These are phyloP conservation scores for Paramarasmius palmivorus DNA, from an alignment of 1,284 basidiomycete genomes.

Conservation along the genomic window DNA sequence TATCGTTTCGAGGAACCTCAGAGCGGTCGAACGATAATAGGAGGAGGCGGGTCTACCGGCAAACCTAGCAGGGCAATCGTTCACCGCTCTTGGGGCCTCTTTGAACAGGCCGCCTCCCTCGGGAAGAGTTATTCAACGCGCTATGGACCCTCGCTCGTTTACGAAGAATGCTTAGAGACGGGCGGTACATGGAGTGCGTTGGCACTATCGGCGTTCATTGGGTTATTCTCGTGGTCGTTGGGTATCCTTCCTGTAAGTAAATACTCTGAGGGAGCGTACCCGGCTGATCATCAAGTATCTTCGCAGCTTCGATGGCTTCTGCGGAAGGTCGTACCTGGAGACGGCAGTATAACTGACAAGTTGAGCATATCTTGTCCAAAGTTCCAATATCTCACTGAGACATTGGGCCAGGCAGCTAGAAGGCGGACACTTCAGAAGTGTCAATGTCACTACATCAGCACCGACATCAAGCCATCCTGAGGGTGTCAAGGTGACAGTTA, in stretches of 20 bases:
- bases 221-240: constrained; percentile 35
- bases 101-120: constrained; percentile 37
- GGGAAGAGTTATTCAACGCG: constrained; percentile 22
- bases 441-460: constrained; percentile 53
- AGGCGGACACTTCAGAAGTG: constrained; percentile 56
- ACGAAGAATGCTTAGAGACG: constrained; percentile 68
- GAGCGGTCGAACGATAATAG: constrained; percentile 41
- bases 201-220: constrained; percentile 39
- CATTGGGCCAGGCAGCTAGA: constrained; percentile 57
- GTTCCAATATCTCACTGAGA: constrained; percentile 35
- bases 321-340: constrained; percentile 48
- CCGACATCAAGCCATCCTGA: constrained; percentile 28
- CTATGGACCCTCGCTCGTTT: constrained; percentile 71
- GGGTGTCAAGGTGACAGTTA: constrained; percentile 59
- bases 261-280: background rate
- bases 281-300: constrained; percentile 2
- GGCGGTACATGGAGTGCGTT: constrained; percentile 43
- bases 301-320: constrained; percentile 54
- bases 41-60: constrained; percentile 65
- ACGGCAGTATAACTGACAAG: constrained; percentile 65
- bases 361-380: constrained; percentile 25
- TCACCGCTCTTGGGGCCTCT: constrained; percentile 78
- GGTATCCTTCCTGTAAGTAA: constrained; percentile 39
- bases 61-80: constrained; percentile 66
- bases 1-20: constrained; percentile 50